These are phyloP conservation scores for Paecilomyces dactylethromorphus DNA, from an alignment of 2,329 filamentous ascomycete genomes.

Conservation along the genomic window DNA sequence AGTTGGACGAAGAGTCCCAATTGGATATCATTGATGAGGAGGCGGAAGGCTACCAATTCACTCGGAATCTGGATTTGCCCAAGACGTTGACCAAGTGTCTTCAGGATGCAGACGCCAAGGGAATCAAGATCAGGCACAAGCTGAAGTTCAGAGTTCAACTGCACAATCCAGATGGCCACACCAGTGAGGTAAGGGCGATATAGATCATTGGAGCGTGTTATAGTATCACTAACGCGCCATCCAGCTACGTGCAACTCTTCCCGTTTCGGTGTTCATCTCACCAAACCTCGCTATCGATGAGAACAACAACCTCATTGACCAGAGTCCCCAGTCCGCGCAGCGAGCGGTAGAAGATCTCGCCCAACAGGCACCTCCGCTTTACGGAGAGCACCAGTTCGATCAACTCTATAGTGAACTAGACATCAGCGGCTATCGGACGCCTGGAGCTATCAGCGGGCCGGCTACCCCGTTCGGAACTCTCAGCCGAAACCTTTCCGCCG, in stretches of 20 bases:
- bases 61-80: constrained; percentile 61
- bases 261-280: constrained; percentile 90
- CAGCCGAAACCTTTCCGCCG: constrained; percentile 66
- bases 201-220: not conserved
- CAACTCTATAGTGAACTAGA: constrained; percentile 86
- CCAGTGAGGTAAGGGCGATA: constrained; percentile 64
- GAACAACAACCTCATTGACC: constrained; percentile 68
- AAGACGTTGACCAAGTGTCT: constrained; percentile 76
- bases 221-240: constrained; percentile 8
- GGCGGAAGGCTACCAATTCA: constrained; percentile 56
- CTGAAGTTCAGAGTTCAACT: constrained; percentile 85
- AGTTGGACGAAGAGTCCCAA: constrained; percentile 61
- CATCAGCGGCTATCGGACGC: constrained; percentile 71
- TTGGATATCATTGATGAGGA: constrained; percentile 49
- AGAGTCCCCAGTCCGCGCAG: constrained; percentile 46
- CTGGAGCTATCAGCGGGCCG: constrained; percentile 58
- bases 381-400: constrained; percentile 84
- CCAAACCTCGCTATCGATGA: constrained; percentile 86
- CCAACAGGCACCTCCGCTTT: constrained; percentile 77
- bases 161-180: constrained; percentile 89
- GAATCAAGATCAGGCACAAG: constrained; percentile 90
- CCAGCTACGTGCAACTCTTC: constrained; percentile 78
- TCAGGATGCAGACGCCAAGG: constrained; percentile 81
- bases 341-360: constrained; percentile 50
- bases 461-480: constrained; percentile 70